A percentile compares a stretch with the other conserved stretches of the same genome.
phyloP scores from a whole-genome alignment of 345 rosid species.

The Aegle marmelos region DNA sequence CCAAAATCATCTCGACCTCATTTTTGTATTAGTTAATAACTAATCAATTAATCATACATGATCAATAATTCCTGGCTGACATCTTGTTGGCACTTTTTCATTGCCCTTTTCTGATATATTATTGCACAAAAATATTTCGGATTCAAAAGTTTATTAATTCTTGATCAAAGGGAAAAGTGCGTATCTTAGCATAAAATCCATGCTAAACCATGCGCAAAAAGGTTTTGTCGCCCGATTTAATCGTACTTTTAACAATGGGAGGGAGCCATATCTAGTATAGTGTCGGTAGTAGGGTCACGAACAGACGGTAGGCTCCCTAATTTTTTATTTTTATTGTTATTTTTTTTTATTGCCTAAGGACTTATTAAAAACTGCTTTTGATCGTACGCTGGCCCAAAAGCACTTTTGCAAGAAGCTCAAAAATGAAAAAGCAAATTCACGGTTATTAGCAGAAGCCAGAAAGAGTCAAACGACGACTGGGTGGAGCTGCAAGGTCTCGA shows the following conservation, averaged over 20 bases:
- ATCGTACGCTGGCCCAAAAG: neutral
- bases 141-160: neutral
- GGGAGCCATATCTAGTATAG: neutral
- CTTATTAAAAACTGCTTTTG: neutral
- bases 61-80: neutral
- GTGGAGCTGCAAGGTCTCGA: no score
- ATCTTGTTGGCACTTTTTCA: neutral
- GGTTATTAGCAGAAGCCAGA: no score
- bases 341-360: neutral
- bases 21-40: no score
- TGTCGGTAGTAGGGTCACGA: neutral
- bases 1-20: no score
- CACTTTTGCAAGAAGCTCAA: neutral
- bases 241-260: neutral
- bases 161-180: no score
- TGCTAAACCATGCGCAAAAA: neutral
- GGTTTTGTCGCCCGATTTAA: neutral
- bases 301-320: neutral
- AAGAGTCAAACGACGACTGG: no score
- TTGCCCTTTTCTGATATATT: neutral
- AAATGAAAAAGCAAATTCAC: neutral
- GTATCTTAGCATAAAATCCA: neutral
- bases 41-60: neutral
- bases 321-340: no score
- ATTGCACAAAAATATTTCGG: no score